phyloP scores from a whole-genome alignment of 768 basidiomycete species.

The Sarcodon aspratus region DNA sequence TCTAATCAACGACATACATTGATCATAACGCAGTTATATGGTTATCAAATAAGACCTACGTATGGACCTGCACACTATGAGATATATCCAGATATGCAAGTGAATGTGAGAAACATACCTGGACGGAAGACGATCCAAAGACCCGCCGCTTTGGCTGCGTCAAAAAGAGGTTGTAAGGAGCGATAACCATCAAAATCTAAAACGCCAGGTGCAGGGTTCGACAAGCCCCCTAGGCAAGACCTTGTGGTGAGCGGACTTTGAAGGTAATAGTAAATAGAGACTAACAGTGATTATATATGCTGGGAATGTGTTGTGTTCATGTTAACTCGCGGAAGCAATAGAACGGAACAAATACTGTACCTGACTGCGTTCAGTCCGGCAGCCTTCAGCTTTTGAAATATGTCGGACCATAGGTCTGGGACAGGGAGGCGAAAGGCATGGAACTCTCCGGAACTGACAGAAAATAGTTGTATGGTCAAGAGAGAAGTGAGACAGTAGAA shows the following conservation, averaged over 20 bases:
- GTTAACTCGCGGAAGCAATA: too few relatives aligned
- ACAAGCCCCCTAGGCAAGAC: constrained; percentile 33
- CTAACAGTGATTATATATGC: constrained; percentile 61
- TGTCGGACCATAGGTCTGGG: constrained; percentile 70
- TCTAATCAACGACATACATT: constrained; percentile 29
- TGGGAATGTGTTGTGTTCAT: not conserved
- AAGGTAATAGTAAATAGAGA: not conserved
- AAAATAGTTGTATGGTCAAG: not conserved
- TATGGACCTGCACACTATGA: constrained; percentile 10
- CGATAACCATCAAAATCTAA: constrained; percentile 67
- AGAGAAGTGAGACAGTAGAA: not conserved
- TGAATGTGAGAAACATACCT: constrained; percentile 28
- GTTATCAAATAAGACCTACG: constrained; percentile 9
- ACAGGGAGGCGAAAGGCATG: constrained; percentile 77
- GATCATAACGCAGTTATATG: not conserved
- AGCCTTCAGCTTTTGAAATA: constrained; percentile 73
- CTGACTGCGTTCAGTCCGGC: constrained; percentile 72
- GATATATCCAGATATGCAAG: not conserved
- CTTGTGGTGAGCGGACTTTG: too few relatives aligned
- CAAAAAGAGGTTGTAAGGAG: constrained; percentile 57
- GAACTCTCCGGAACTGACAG: constrained; percentile 67
- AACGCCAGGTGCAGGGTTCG: constrained; percentile 64
- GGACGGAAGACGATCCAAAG: constrained; percentile 75
- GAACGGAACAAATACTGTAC: constrained; percentile 3
- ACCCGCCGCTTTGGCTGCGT: constrained; percentile 63